A percentile compares a stretch with the other conserved stretches of the same genome.
Evolutionary conservation across 345 rosid species (phyloP).

Genomic region (Luvunga scandens): DNA sequence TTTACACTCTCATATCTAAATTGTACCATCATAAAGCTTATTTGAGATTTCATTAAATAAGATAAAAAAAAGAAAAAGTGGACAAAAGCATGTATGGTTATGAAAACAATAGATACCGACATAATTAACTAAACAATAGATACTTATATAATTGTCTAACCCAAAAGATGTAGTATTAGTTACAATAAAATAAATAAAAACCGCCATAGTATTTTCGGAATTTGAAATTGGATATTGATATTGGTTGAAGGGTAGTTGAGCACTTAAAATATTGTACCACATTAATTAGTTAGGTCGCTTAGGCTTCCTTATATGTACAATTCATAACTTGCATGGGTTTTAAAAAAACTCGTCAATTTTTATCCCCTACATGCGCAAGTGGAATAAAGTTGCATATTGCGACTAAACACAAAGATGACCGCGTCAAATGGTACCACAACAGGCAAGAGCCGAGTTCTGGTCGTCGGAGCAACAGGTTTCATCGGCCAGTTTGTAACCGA

Average conservation of each 20-base stretch:
- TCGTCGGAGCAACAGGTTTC: slow-evolving; percentile 62
- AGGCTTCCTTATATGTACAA: neutral
- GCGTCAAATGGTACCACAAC: slow-evolving; percentile 4
- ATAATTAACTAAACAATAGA: neutral
- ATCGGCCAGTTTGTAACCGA: slow-evolving; percentile 56
- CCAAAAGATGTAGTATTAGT: too few species aligned
- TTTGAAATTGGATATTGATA: too few species aligned
- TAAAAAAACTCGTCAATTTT: neutral
- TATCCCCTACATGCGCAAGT: neutral
- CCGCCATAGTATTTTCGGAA: too few species aligned
- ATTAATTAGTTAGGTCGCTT: neutral
- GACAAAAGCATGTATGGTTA: neutral
- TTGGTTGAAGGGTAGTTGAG: neutral
- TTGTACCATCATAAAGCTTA: too few species aligned
- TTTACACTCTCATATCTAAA: too few species aligned
- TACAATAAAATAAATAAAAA: too few species aligned
- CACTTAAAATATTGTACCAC: neutral
- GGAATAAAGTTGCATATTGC: neutral
- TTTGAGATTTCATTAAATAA: too few species aligned
- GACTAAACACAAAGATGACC: slow-evolving; percentile 23
- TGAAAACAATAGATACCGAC: neutral
- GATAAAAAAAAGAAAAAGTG: too few species aligned
- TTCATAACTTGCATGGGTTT: neutral
- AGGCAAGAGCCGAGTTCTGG: slow-evolving; percentile 38
- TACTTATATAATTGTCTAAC: neutral